A percentile compares a stretch with the other conserved stretches of the same genome.
Evolutionary conservation across 2,329 filamentous ascomycete species (phyloP).

Genomic region (Curvularia sp.): DNA sequence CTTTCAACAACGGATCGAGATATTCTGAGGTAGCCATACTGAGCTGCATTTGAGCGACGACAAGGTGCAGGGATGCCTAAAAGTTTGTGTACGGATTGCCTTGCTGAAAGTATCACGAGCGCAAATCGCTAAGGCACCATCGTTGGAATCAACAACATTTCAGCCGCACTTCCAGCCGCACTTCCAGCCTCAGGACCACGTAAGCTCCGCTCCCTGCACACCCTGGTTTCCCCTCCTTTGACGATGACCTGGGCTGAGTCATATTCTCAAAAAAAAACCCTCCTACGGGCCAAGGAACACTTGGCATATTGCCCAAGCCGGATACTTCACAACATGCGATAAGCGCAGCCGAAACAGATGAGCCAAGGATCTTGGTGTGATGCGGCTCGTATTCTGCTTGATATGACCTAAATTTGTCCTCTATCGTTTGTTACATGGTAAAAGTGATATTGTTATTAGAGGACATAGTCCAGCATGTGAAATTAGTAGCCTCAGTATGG

Average conservation of each 20-base stretch:
- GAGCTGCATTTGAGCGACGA: not conserved
- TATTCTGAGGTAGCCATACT: not conserved
- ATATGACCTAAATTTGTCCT: not conserved
- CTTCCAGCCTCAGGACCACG: not conserved
- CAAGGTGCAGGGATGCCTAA: not conserved
- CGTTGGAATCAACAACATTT: not conserved
- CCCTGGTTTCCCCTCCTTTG: not conserved
- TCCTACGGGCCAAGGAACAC: not conserved
- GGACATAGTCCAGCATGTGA: not conserved
- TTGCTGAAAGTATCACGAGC: not conserved
- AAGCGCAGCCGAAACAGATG: not conserved
- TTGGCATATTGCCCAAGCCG: not conserved
- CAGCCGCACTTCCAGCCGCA: not conserved
- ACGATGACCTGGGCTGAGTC: not conserved
- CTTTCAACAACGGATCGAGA: not conserved
- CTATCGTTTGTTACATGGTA: not conserved
- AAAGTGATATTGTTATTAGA: not conserved
- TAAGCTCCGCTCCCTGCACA: not conserved
- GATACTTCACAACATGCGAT: not conserved
- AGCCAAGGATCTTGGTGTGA: constrained; percentile 1
- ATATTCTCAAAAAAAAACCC: too few species aligned
- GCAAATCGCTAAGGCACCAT: not conserved
- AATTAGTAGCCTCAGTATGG: not conserved
- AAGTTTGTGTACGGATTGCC: not conserved
- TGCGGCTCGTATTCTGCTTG: not conserved